Evolutionary conservation across 2,329 filamentous ascomycete species (phyloP).

Genomic region (Arthrobotrys conoides): DNA sequence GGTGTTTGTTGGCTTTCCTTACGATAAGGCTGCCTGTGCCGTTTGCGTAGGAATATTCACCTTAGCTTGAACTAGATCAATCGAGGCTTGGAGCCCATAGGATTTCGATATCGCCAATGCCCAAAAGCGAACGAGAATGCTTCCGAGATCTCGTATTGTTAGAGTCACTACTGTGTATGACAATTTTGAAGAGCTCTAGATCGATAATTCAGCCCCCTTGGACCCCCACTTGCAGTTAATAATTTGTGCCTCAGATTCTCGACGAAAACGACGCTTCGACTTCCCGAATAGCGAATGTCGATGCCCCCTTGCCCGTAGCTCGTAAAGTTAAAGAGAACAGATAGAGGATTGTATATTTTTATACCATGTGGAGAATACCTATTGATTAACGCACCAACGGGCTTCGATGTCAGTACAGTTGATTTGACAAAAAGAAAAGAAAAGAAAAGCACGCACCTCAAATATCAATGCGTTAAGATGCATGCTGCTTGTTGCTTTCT

Average conservation of each 20-base stretch:
- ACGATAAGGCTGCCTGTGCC: slow-evolving; percentile 40
- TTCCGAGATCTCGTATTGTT: slow-evolving; percentile 39
- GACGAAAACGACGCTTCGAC: slow-evolving; percentile 40
- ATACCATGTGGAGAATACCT: slow-evolving; percentile 33
- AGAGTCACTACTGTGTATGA: slow-evolving; percentile 8
- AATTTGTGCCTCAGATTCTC: slow-evolving; percentile 11
- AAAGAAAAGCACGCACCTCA: not conserved
- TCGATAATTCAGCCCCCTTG: slow-evolving; percentile 5
- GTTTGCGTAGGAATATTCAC: slow-evolving; percentile 31
- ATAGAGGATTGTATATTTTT: slow-evolving; percentile 12
- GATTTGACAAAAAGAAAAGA: slow-evolving; percentile 4
- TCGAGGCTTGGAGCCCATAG: slow-evolving; percentile 15
- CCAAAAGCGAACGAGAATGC: slow-evolving; percentile 43
- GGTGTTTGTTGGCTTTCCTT: slow-evolving; percentile 32
- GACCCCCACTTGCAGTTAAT: slow-evolving; percentile 7
- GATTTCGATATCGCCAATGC: slow-evolving; percentile 21
- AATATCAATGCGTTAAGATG: slow-evolving; percentile 4
- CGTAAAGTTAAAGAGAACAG: slow-evolving; percentile 18
- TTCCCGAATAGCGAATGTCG: slow-evolving; percentile 36
- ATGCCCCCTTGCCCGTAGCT: slow-evolving; percentile 4
- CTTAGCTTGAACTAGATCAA: not conserved
- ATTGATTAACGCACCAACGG: not conserved
- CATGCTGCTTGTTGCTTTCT: slow-evolving; percentile 13
- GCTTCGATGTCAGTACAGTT: not conserved
- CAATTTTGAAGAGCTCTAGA: slow-evolving; percentile 21